Evolutionary conservation across 441 rosid genomes (phyloP).

Genomic region (Populus tomentosa): DNA sequence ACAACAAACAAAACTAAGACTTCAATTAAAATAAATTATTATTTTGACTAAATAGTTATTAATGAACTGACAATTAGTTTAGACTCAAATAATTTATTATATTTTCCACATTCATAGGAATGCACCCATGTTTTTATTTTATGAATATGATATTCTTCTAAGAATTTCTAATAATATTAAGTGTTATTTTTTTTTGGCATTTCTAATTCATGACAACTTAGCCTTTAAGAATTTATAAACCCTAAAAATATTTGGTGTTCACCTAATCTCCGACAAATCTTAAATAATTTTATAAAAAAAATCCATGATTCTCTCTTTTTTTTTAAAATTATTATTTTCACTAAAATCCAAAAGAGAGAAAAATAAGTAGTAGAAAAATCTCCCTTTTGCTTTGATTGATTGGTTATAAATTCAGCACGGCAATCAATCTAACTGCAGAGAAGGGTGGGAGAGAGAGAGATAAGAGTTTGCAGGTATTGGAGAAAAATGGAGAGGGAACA

Average conservation of each 20-base stretch:
- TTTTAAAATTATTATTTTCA: not conserved
- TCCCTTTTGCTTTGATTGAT: not conserved
- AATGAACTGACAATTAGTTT: not conserved
- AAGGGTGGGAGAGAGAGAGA: too few species aligned
- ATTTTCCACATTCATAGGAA: constrained; percentile 5
- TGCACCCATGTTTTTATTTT: constrained; percentile 12
- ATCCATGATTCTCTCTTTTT: not conserved
- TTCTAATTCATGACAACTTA: not conserved
- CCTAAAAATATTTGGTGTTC: too few species aligned
- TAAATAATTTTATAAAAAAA: too few species aligned
- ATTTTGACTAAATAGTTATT: not conserved
- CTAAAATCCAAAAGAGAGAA: not conserved
- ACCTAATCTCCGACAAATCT: too few species aligned
- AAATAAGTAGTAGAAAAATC: not conserved
- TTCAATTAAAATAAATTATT: not conserved
- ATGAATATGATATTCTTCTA: constrained; percentile 6
- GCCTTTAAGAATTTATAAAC: too few species aligned
- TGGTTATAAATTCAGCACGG: not conserved
- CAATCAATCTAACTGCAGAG: not conserved
- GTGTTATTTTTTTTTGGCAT: not conserved
- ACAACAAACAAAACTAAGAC: not conserved
- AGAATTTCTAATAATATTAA: constrained; percentile 2
- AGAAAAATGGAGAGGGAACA: constrained; percentile 10
- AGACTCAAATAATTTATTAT: not conserved
- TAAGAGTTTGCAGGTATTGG: not conserved